Evolutionary conservation across 1,139 yeast genomes (phyloP).

Genomic region (Citeromyces siamensis): DNA sequence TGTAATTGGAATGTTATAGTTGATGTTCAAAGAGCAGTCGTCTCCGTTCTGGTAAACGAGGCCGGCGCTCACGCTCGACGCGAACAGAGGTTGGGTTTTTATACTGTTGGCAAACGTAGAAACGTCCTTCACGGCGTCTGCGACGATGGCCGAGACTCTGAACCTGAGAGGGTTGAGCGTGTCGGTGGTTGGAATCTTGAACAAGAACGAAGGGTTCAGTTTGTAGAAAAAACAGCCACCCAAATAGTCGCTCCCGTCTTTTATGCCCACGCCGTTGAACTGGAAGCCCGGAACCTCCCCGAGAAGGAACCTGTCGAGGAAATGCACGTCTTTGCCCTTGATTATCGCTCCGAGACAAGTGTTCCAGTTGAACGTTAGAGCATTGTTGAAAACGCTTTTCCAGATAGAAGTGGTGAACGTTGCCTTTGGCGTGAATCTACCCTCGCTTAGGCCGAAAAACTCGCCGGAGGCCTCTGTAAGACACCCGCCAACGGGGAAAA

Average conservation of each 20-base stretch:
- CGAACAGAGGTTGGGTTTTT: background rate
- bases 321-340: slow-evolving; percentile 14
- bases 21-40: slow-evolving; percentile 35
- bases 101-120: background rate
- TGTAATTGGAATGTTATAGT: slow-evolving; percentile 26
- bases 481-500: slow-evolving; percentile 16
- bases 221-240: slow-evolving; percentile 33
- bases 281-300: slow-evolving; percentile 31
- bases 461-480: slow-evolving; percentile 14
- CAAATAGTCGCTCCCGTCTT: slow-evolving; percentile 15
- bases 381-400: slow-evolving; percentile 23
- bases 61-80: slow-evolving; percentile 13
- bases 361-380: slow-evolving; percentile 25
- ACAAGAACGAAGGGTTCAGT: slow-evolving; percentile 22
- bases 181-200: slow-evolving; percentile 23
- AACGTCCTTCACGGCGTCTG: slow-evolving; percentile 10
- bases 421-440: slow-evolving; percentile 18
- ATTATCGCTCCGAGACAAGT: slow-evolving; percentile 24
- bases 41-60: slow-evolving; percentile 30
- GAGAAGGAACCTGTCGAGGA: slow-evolving; percentile 39
- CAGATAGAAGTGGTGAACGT: slow-evolving; percentile 10
- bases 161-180: slow-evolving; percentile 23
- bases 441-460: slow-evolving; percentile 16
- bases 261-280: slow-evolving; percentile 21
- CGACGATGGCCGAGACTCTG: slow-evolving; percentile 22